Evolutionary conservation across 1,284 basidiomycete species (phyloP).

Genomic region (Ganoderma leucocontextum): DNA sequence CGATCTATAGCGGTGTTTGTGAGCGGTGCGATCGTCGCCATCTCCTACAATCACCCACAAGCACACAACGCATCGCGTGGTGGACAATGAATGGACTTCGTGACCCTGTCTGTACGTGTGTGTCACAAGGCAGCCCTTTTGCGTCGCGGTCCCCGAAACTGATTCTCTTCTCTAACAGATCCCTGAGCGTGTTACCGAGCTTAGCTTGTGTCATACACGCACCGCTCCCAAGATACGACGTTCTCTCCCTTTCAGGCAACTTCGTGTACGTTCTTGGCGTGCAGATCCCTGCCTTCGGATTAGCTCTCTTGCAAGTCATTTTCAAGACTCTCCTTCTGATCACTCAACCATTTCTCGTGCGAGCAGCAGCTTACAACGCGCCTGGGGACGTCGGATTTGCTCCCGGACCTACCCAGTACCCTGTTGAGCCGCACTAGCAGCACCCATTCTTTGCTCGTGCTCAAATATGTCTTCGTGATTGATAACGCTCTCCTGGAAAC

Average conservation of each 20-base stretch:
- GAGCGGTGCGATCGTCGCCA: slow-evolving; percentile 10
- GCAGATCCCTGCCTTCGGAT: not conserved
- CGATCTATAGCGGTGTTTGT: slow-evolving; percentile 9
- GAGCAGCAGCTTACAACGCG: not conserved
- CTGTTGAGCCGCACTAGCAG: not conserved
- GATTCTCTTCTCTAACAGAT: not conserved
- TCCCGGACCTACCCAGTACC: not conserved
- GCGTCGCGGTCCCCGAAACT: not conserved
- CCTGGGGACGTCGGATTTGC: not conserved
- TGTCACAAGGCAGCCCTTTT: not conserved
- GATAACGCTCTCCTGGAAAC: not conserved
- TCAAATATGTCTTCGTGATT: not conserved
- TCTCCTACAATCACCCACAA: slow-evolving; percentile 21
- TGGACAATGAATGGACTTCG: not conserved
- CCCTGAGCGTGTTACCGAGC: slow-evolving; percentile 1
- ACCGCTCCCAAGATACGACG: not conserved
- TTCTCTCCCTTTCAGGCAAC: not conserved
- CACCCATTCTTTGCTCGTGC: not conserved
- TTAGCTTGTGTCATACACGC: slow-evolving; percentile 1
- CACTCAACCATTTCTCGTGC: not conserved
- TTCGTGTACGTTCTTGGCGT: not conserved
- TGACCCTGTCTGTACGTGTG: not conserved
- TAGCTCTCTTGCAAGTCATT: not conserved
- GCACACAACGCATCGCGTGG: slow-evolving; percentile 4
- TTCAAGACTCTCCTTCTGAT: not conserved